These are phyloP conservation scores for Mycena haematopus DNA, from an alignment of 768 basidiomycete species.

Conservation along the genomic window DNA sequence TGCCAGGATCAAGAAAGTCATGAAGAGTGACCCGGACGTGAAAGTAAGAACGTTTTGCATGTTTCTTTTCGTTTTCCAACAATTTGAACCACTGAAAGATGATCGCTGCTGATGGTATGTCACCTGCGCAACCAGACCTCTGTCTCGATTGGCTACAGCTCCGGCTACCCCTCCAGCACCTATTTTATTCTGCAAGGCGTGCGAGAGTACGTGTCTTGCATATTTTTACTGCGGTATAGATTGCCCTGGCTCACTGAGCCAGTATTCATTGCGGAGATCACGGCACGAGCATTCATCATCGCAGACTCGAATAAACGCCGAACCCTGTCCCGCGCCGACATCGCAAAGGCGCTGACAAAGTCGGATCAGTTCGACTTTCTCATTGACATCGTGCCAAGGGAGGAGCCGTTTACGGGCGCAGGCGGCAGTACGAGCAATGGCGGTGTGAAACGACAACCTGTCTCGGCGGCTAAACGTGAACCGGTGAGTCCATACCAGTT, in stretches of 20 bases:
- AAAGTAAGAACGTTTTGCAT: conserved; percentile 63
- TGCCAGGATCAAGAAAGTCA: conserved; percentile 98
- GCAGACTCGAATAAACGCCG: conserved; percentile 96
- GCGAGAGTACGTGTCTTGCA: conserved; percentile 78
- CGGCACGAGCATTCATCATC: conserved; percentile 92
- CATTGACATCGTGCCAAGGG: conserved; percentile 93
- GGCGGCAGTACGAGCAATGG: neutral
- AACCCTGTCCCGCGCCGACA: conserved; percentile 93
- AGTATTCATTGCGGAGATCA: conserved; percentile 99
- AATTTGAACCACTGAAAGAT: conserved; percentile 59
- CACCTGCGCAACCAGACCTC: conserved; percentile 27
- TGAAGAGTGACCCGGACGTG: conserved; percentile 98
- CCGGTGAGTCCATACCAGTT: conserved; percentile 20
- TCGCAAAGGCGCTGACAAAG: conserved; percentile 90
- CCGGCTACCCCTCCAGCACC: conserved; percentile 61
- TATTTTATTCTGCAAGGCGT: conserved; percentile 96
- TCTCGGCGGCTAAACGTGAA: conserved; percentile 20
- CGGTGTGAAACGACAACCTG: conserved; percentile 7
- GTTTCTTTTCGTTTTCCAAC: neutral
- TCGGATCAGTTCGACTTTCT: conserved; percentile 98
- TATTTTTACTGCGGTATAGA: conserved; percentile 2
- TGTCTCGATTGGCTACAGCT: conserved; percentile 22
- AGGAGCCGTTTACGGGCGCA: conserved; percentile 52
- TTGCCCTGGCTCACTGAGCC: neutral
- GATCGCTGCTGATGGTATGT: conserved; percentile 94